phyloP scores from a whole-genome alignment of 1,284 basidiomycete genomes.

The Heliocybe sulcata region DNA sequence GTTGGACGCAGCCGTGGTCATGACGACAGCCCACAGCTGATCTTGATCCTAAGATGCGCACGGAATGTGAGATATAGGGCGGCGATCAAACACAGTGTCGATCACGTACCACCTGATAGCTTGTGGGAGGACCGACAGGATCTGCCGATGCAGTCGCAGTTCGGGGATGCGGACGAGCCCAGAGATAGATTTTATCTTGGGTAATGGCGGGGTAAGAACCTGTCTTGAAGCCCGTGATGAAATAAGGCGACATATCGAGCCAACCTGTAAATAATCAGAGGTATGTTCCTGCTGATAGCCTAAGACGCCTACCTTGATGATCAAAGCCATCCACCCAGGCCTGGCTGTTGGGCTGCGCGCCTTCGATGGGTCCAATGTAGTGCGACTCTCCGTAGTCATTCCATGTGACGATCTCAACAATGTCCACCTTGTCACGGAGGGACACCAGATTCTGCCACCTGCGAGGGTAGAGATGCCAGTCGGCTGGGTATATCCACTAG shows the following conservation, averaged over 20 bases:
- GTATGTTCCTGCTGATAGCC: not conserved
- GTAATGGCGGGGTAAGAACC: conserved; percentile 58
- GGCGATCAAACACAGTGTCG: not conserved
- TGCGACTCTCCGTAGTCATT: conserved; percentile 20
- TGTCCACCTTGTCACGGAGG: conserved; percentile 45
- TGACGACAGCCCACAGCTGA: conserved; percentile 59
- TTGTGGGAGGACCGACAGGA: conserved; percentile 45
- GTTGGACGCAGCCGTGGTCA: conserved; percentile 46
- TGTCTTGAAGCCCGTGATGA: conserved; percentile 70
- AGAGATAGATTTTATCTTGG: conserved; percentile 64
- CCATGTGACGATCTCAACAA: conserved; percentile 32
- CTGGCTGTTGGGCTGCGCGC: conserved; percentile 45
- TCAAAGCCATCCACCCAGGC: conserved; percentile 27
- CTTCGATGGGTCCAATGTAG: conserved; percentile 30
- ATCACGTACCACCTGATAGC: conserved; percentile 39
- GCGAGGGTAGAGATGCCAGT: conserved; percentile 66
- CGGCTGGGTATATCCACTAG: conserved; percentile 27
- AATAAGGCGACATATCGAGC: conserved; percentile 63
- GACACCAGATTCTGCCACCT: conserved; percentile 70
- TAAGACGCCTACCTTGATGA: conserved; percentile 10
- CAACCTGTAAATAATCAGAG: conserved; percentile 36
- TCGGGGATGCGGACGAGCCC: conserved; percentile 67
- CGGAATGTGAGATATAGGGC: not conserved
- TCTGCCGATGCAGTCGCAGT: conserved; percentile 42
- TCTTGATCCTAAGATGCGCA: conserved; percentile 33